A percentile compares a stretch with the other conserved stretches of the same genome.
Evolutionary conservation across 345 rosid genomes (phyloP).

Genomic region (Gossypium mustelinum): DNA sequence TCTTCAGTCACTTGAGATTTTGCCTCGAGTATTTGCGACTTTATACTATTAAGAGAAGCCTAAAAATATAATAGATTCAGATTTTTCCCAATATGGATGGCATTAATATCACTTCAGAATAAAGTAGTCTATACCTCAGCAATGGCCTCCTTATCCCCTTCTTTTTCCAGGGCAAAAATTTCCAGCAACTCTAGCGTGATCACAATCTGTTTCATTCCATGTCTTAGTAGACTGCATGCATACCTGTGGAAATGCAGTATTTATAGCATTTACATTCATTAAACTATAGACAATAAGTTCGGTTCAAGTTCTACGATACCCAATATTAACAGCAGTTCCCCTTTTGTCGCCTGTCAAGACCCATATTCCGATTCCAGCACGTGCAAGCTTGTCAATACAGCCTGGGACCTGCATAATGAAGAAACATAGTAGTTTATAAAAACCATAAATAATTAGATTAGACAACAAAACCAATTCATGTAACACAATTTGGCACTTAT

Average conservation of each 20-base stretch:
- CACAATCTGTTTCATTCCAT: conserved; percentile 58
- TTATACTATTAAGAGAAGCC: conserved; percentile 58
- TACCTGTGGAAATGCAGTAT: conserved; percentile 42
- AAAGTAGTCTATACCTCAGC: conserved; percentile 40
- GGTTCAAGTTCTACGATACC: conserved; percentile 40
- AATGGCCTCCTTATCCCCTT: conserved; percentile 47
- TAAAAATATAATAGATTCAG: conserved; percentile 25
- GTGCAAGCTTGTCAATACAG: conserved; percentile 74
- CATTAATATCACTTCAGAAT: background rate
- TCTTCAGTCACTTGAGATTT: conserved; percentile 32
- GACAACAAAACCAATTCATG: background rate
- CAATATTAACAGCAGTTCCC: conserved; percentile 90
- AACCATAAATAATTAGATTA: conserved; percentile 6
- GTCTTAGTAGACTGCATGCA: conserved; percentile 74
- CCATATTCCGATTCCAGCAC: conserved; percentile 78
- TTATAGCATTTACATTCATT: conserved; percentile 11
- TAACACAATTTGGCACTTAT: background rate
- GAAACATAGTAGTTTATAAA: conserved; percentile 6
- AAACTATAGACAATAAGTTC: conserved; percentile 7
- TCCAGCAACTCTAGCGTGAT: conserved; percentile 64
- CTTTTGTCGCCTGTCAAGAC: conserved; percentile 86
- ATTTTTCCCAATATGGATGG: background rate
- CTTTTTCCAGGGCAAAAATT: conserved; percentile 57
- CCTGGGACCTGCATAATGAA: conserved; percentile 53
- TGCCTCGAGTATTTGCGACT: conserved; percentile 45